Evolutionary conservation across 2,329 filamentous ascomycete genomes (phyloP).

Genomic region (Colletotrichum sp.): DNA sequence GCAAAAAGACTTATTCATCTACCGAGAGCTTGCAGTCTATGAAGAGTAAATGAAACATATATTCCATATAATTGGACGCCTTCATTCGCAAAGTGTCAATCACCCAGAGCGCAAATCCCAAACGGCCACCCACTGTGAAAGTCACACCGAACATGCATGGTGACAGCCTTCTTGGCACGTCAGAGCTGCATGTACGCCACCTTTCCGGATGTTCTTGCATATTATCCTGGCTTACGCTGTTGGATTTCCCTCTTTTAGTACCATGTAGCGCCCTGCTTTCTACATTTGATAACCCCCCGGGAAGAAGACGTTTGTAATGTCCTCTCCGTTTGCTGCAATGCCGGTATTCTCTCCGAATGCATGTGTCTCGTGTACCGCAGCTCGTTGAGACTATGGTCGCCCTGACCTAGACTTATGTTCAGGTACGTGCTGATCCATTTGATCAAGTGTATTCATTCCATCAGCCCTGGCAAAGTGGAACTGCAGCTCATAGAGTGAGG

Average conservation of each 20-base stretch:
- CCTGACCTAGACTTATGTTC: neutral
- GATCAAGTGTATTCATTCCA: neutral
- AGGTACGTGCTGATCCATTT: neutral
- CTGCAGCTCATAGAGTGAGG: neutral
- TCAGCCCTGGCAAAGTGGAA: neutral
- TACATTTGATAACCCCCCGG: neutral
- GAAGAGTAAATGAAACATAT: neutral
- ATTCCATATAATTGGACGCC: neutral
- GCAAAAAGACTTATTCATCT: neutral
- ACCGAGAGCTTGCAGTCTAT: neutral
- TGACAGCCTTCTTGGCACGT: neutral
- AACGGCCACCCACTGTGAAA: neutral
- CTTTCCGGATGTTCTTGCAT: neutral
- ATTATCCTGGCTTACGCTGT: neutral
- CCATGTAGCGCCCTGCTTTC: neutral
- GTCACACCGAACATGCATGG: neutral
- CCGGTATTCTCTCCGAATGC: neutral
- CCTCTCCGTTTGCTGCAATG: neutral
- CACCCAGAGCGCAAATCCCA: neutral
- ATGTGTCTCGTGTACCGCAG: neutral
- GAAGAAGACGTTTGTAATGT: neutral
- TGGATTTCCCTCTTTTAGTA: neutral
- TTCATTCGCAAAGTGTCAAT: neutral
- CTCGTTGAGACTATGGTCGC: neutral
- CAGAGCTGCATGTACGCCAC: neutral